These are phyloP conservation scores for Diddensiella transvaalensis DNA, from an alignment of 805 yeast genomes.

Conservation along the genomic window DNA sequence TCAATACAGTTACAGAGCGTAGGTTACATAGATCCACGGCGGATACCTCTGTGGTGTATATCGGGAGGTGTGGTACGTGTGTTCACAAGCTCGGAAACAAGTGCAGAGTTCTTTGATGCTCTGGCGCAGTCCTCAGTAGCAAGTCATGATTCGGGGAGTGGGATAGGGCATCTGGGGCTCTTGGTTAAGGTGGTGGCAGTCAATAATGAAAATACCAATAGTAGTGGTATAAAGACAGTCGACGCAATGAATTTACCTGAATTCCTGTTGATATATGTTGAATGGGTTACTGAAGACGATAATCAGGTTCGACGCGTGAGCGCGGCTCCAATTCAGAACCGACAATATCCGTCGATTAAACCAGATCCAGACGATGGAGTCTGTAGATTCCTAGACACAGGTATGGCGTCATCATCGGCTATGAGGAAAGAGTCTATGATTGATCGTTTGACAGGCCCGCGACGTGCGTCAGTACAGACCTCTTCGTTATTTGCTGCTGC, in stretches of 20 bases:
- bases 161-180: constrained; percentile 2
- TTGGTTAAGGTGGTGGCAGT: neutral
- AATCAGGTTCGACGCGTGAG: neutral
- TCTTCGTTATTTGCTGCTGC: neutral
- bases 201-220: neutral
- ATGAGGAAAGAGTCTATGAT: neutral
- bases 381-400: neutral
- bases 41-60: constrained; percentile 18
- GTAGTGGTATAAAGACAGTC: neutral
- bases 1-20: neutral
- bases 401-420: neutral
- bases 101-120: constrained; percentile 13
- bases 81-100: constrained; percentile 2
- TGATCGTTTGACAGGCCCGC: neutral
- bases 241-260: neutral
- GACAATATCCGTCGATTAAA: neutral
- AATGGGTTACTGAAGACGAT: constrained; percentile 3
- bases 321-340: neutral
- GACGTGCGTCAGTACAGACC: neutral
- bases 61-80: constrained; percentile 16
- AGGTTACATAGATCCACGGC: constrained; percentile 13
- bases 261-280: constrained; percentile 2
- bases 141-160: neutral
- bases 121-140: constrained; percentile 1
- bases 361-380: neutral